phyloP scores from a whole-genome alignment of 768 basidiomycete species.

The Leccinum arenicola region DNA sequence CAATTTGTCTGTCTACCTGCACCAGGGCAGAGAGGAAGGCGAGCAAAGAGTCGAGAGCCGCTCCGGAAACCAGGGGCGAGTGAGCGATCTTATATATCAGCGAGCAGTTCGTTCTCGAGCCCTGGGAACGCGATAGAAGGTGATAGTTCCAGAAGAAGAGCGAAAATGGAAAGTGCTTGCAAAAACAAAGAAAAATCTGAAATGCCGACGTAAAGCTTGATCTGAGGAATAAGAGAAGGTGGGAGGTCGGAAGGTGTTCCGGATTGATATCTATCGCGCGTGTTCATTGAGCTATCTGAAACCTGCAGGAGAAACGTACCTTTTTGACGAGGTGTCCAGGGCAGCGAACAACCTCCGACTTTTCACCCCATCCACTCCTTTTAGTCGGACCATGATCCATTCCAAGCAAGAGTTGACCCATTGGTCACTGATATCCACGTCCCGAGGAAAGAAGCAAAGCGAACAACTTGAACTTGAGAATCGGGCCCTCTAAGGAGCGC shows the following conservation, averaged over 20 bases:
- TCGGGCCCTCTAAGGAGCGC: background rate
- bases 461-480: background rate
- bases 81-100: slow-evolving; percentile 69
- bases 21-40: slow-evolving; percentile 82
- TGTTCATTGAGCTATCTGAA: background rate
- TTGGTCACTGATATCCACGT: slow-evolving; percentile 62
- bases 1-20: slow-evolving; percentile 77
- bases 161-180: slow-evolving; percentile 62
- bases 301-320: slow-evolving; percentile 38
- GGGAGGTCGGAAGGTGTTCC: slow-evolving; percentile 58
- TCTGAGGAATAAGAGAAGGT: slow-evolving; percentile 61
- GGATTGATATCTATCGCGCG: slow-evolving; percentile 38
- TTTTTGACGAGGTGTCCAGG: slow-evolving; percentile 65
- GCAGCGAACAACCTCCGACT: slow-evolving; percentile 75
- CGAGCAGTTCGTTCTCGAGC: slow-evolving; percentile 67
- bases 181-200: slow-evolving; percentile 77
- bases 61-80: slow-evolving; percentile 75
- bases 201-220: slow-evolving; percentile 72
- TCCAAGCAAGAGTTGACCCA: slow-evolving; percentile 86
- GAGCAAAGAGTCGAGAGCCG: slow-evolving; percentile 77
- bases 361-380: slow-evolving; percentile 78
- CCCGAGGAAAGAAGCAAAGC: slow-evolving; percentile 15
- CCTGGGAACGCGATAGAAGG: slow-evolving; percentile 70
- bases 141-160: slow-evolving; percentile 65
- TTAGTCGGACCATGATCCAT: slow-evolving; percentile 71